Conservation (phyloP, 2,329 filamentous ascomycete genomes). For the Tolypocladium paradoxum region DNA sequence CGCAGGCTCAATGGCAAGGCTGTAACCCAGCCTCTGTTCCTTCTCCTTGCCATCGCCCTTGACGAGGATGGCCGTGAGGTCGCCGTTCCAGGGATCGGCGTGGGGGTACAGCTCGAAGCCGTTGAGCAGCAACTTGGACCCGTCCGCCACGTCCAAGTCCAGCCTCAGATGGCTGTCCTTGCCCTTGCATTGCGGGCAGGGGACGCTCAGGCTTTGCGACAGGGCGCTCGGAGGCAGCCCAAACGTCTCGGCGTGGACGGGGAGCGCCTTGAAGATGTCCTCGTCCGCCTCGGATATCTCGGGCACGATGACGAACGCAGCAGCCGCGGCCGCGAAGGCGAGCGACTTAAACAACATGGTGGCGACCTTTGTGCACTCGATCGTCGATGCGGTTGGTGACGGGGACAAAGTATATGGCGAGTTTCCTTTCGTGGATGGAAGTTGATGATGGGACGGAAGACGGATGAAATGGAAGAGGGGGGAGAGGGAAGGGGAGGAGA, state of each 20-base stretch:
- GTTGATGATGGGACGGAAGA: background rate
- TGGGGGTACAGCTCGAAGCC: conserved; percentile 49
- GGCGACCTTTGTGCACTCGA: background rate
- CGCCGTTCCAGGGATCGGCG: conserved; percentile 32
- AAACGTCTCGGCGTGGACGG: conserved; percentile 23
- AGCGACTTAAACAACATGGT: conserved; percentile 23
- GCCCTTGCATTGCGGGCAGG: conserved; percentile 44
- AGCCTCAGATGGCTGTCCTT: conserved; percentile 36
- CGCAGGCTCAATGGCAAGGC: conserved; percentile 29
- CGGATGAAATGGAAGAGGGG: background rate
- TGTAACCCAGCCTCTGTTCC: conserved; percentile 37
- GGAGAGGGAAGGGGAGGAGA: background rate
- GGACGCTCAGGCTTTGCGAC: conserved; percentile 32
- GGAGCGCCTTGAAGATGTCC: conserved; percentile 29
- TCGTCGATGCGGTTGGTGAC: background rate
- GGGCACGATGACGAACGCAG: conserved; percentile 45
- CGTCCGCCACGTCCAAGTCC: conserved; percentile 40
- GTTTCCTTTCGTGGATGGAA: background rate
- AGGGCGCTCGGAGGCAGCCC: conserved; percentile 23
- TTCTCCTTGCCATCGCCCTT: conserved; percentile 25
- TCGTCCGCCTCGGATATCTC: conserved; percentile 31
- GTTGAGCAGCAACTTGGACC: conserved; percentile 44
- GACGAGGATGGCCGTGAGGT: conserved; percentile 34
- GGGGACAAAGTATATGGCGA: background rate
- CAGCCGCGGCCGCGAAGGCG: conserved; percentile 21